A percentile compares a stretch with the other conserved stretches of the same genome.
phyloP scores from a whole-genome alignment of 306 rosid species.

The Luffa acutangula region DNA sequence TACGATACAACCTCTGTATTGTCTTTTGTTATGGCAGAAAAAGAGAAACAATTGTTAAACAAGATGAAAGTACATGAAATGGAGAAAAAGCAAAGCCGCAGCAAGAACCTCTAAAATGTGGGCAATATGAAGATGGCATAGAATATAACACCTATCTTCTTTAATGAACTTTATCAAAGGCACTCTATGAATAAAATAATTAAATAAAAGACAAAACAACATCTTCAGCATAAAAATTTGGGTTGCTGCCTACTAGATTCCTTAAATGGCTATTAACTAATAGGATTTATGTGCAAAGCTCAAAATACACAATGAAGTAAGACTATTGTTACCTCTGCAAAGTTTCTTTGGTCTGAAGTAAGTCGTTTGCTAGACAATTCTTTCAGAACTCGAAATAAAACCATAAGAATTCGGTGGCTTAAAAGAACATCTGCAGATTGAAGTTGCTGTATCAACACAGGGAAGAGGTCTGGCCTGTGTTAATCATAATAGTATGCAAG shows the following conservation, averaged over 20 bases:
- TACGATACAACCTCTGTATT: neutral
- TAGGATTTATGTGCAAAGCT: neutral
- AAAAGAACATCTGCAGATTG: slow-evolving; percentile 74
- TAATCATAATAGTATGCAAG: slow-evolving; percentile 19
- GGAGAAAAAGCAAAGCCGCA: neutral
- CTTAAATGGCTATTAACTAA: neutral
- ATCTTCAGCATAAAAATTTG: neutral
- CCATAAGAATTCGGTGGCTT: slow-evolving; percentile 76
- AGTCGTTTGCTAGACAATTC: slow-evolving; percentile 93
- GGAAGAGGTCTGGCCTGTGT: slow-evolving; percentile 87
- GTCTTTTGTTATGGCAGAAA: neutral
- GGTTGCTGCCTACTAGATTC: neutral
- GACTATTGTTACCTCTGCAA: slow-evolving; percentile 55
- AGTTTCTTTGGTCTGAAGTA: slow-evolving; percentile 66
- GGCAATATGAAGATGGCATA: neutral
- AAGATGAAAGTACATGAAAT: neutral
- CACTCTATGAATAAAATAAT: neutral
- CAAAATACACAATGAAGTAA: neutral
- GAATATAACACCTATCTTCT: neutral
- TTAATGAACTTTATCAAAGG: neutral
- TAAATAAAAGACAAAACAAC: neutral
- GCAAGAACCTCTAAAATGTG: neutral
- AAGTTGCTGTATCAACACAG: slow-evolving; percentile 73
- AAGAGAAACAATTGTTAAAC: neutral
- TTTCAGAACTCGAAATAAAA: slow-evolving; percentile 67